Conservation (phyloP, 192 early-diverging fungal genomes). For the Obelidium mucronatum region DNA sequence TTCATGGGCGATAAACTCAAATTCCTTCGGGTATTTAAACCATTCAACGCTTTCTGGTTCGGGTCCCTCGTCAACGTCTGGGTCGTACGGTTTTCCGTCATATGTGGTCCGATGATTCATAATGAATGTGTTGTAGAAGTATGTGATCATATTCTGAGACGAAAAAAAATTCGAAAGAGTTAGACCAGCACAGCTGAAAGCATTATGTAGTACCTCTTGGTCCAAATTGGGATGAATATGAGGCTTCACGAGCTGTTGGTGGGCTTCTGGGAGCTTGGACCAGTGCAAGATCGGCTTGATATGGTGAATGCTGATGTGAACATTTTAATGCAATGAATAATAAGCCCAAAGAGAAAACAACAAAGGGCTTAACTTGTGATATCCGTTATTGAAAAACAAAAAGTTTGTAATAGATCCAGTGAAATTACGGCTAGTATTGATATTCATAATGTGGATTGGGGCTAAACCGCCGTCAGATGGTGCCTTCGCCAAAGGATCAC, state of each 20-base stretch:
- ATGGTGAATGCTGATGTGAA: not conserved
- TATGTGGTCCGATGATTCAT: not conserved
- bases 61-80: not conserved
- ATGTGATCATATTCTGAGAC: not conserved
- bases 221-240: slow-evolving; percentile 9
- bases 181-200: no score
- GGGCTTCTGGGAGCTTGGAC: slow-evolving; percentile 1
- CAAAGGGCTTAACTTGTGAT: no score
- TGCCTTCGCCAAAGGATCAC: not conserved
- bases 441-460: not conserved
- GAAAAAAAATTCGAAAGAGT: no score
- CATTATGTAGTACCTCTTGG: no score
- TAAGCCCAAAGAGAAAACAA: no score
- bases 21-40: not conserved
- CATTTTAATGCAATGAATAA: no score
- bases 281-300: slow-evolving; percentile 8
- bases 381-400: slow-evolving; percentile 9
- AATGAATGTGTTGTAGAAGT: not conserved
- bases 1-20: not conserved
- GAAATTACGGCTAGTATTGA: slow-evolving; percentile 2
- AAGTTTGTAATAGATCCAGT: not conserved
- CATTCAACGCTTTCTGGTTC: not conserved
- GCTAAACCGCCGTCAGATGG: not conserved
- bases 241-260: not conserved
- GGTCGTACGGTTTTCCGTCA: not conserved